A percentile compares a stretch with the other conserved stretches of the same genome.
Conservation (phyloP, 208 protist genomes). For the Leishmania gerbilli region DNA sequence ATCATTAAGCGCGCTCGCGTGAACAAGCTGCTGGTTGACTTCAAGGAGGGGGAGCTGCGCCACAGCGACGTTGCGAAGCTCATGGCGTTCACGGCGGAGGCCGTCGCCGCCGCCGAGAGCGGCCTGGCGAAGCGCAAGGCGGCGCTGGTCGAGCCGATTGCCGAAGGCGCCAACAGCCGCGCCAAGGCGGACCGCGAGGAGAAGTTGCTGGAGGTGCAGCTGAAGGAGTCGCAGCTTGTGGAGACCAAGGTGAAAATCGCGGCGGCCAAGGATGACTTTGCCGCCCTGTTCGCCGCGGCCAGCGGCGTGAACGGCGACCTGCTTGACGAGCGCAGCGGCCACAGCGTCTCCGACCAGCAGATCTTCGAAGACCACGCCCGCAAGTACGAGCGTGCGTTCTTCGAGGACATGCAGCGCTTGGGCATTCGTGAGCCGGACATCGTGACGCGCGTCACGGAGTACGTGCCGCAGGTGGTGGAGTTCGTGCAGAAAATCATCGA, state of each 20-base stretch:
- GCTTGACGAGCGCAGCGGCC: constrained; percentile 75
- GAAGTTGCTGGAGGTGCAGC: constrained; percentile 74
- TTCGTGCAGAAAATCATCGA: constrained; percentile 96
- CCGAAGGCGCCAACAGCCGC: constrained; percentile 50
- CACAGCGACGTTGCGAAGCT: constrained; percentile 44
- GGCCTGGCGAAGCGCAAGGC: constrained; percentile 33
- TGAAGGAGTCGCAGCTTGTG: constrained; percentile 68
- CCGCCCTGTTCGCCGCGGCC: constrained; percentile 55
- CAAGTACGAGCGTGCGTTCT: constrained; percentile 92
- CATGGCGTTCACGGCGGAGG: constrained; percentile 50
- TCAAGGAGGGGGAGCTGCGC: constrained; percentile 39
- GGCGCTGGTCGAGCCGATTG: constrained; percentile 54
- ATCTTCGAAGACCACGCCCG: constrained; percentile 91
- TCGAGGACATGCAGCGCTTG: constrained; percentile 93
- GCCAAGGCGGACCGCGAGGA: constrained; percentile 70
- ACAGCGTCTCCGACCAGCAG: constrained; percentile 64
- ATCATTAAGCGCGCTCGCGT: constrained; percentile 96
- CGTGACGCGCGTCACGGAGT: constrained; percentile 98
- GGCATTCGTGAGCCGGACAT: constrained; percentile 90
- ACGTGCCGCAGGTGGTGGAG: constrained; percentile 95
- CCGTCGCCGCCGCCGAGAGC: constrained; percentile 37
- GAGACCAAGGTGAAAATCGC: constrained; percentile 65
- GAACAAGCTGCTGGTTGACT: constrained; percentile 87
- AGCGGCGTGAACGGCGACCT: constrained; percentile 79
- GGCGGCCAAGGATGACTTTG: constrained; percentile 46